phyloP scores from a whole-genome alignment of 2,329 filamentous ascomycete genomes.

The Calcarisporium arbuscula region DNA sequence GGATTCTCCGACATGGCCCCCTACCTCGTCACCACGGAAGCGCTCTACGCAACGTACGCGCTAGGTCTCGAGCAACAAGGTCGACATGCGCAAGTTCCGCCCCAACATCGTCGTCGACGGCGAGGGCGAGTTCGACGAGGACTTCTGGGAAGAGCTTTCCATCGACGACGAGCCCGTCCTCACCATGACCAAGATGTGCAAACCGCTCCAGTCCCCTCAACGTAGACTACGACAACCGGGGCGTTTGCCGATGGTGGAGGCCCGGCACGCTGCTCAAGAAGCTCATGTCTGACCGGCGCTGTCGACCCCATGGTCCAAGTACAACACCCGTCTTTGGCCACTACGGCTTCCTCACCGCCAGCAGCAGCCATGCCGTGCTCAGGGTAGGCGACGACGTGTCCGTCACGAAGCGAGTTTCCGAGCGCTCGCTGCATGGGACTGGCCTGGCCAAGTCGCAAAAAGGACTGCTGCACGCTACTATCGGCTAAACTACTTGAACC shows the following conservation, averaged over 20 bases:
- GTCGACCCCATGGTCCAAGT: slow-evolving; percentile 64
- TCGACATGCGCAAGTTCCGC: slow-evolving; percentile 65
- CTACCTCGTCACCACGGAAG: slow-evolving; percentile 64
- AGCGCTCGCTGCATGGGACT: slow-evolving; percentile 50
- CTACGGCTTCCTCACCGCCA: slow-evolving; percentile 54
- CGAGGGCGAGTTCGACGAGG: slow-evolving; percentile 58
- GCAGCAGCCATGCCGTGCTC: slow-evolving; percentile 26
- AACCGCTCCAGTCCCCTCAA: slow-evolving; percentile 63
- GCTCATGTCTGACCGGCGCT: slow-evolving; percentile 61
- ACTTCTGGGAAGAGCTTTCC: slow-evolving; percentile 62
- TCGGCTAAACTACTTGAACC: slow-evolving; percentile 5
- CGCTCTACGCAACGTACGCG: slow-evolving; percentile 59
- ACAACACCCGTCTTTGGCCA: slow-evolving; percentile 66
- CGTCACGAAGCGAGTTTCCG: slow-evolving; percentile 41
- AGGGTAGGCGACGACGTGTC: slow-evolving; percentile 50
- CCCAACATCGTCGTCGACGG: slow-evolving; percentile 66
- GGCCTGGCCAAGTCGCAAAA: too few relatives aligned
- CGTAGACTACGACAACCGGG: slow-evolving; percentile 63
- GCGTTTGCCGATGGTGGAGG: slow-evolving; percentile 48
- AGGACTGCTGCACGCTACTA: too few relatives aligned
- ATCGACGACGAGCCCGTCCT: slow-evolving; percentile 36
- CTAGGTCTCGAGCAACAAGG: slow-evolving; percentile 42
- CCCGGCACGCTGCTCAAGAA: slow-evolving; percentile 60
- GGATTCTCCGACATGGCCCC: slow-evolving; percentile 71
- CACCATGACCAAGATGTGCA: slow-evolving; percentile 62